phyloP scores from a whole-genome alignment of 2,329 filamentous ascomycete genomes.

The Aspergillus thermomutatus region DNA sequence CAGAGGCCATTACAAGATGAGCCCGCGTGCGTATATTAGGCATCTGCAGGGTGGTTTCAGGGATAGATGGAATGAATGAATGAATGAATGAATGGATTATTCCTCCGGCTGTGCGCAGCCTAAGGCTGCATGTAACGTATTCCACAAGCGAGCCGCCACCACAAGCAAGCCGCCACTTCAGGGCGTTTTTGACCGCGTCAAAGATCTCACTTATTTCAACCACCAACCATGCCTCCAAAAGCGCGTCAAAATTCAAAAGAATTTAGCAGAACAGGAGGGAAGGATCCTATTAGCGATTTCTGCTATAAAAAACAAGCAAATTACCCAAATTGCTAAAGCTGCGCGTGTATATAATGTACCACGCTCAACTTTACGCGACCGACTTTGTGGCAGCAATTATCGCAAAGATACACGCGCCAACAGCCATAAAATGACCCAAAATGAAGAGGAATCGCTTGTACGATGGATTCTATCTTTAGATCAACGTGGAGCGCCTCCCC shows the following conservation, averaged over 20 bases:
- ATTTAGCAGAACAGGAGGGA: background rate
- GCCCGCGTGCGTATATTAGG: too few relatives aligned
- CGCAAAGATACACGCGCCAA: background rate
- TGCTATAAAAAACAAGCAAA: background rate
- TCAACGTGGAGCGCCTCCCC: background rate
- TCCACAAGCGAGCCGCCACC: too few relatives aligned
- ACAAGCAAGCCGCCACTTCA: too few relatives aligned
- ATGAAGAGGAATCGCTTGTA: slow-evolving; percentile 1
- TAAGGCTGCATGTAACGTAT: too few relatives aligned
- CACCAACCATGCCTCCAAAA: slow-evolving; percentile 1
- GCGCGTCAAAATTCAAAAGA: background rate
- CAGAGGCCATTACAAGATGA: too few relatives aligned
- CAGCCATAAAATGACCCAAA: background rate
- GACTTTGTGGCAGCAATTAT: background rate
- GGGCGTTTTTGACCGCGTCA: too few relatives aligned
- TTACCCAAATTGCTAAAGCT: background rate
- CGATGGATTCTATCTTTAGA: background rate
- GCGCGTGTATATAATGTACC: background rate
- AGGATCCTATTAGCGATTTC: background rate
- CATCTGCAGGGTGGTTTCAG: too few relatives aligned
- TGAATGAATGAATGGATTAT: too few relatives aligned
- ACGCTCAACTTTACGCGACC: background rate
- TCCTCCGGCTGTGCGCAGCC: too few relatives aligned
- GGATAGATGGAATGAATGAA: too few relatives aligned
- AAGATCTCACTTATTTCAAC: too few relatives aligned